Base-by-base conservation (phyloP, 768 basidiomycete genomes). In the Termitomyces sp. region DNA sequence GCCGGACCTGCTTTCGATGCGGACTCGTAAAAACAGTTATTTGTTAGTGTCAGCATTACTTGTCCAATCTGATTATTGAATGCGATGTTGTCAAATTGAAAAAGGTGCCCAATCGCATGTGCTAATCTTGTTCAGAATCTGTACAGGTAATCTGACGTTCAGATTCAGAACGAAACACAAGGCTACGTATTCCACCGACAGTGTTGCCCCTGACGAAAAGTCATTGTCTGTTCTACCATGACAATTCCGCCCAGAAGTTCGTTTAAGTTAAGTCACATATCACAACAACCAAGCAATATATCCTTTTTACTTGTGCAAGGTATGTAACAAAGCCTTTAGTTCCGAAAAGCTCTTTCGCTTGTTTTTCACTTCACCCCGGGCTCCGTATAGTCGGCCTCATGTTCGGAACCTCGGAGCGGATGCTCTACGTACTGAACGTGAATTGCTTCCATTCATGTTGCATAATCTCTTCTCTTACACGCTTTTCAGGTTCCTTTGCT, bases 401-500 rank as follows among this genome's bases (percentile, higher is more conserved):
- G 26, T 57, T 44, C 33, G 41, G 39, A 39, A 51, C 29, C 8
- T 51, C 56, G 49, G 56, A 33, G 39, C 56, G 51, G 37, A 29
- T 28, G 13, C 12, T 28, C 26, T 52, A 52, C 26, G 18, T n/a
- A 12, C 26, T 20, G 12, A 41, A 41, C 6, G 37, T n/a, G 37
- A 52, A 52, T 41, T 41, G 26, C 51, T 52, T 52, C 51, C 51
- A 52, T 52, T 52, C 37, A 52, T 52, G 37, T 52, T 41, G 51
- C 26, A 52, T 52, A n/a, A 37, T 37, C 18, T 51, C 34, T 51
- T 41, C 29, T 49, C 26, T 52, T 39, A 51, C 51, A 39, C n/a
- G 51, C 37, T 39, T 29, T 52, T 41, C 51, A 26, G 37, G 51
- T 28, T 34, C 51, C 36, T 51, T n/a, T 41, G 10, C 51, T 26